Percentiles rank a stretch among this genome's conserved stretches.
phyloP scores from a whole-genome alignment of 805 yeast genomes.

The Nematodospora valgi region DNA sequence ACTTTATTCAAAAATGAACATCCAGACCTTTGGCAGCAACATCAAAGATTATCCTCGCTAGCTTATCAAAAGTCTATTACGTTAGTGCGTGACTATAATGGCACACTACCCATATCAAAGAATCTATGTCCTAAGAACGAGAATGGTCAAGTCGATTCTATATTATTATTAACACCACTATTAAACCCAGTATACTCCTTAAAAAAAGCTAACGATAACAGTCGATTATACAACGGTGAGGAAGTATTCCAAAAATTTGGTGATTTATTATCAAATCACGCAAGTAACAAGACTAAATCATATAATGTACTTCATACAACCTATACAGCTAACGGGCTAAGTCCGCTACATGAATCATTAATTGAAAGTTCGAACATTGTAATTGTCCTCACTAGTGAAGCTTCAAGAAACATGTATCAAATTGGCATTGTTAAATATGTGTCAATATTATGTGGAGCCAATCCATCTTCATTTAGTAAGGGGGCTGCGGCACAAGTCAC shows the following conservation, averaged over 20 bases:
- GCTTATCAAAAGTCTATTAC: constrained; percentile 54
- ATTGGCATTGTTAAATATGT: constrained; percentile 59
- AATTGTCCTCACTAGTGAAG: constrained; percentile 55
- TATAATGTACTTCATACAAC: constrained; percentile 55
- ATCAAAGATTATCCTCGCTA: constrained; percentile 38
- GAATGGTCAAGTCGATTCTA: constrained; percentile 21
- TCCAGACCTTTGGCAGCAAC: constrained; percentile 38
- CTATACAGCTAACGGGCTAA: constrained; percentile 55
- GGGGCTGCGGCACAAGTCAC: constrained; percentile 15
- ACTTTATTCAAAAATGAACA: constrained; percentile 22
- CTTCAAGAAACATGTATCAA: constrained; percentile 58
- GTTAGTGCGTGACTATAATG: constrained; percentile 50
- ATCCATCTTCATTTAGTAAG: constrained; percentile 26
- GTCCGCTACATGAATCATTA: constrained; percentile 51
- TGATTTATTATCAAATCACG: constrained; percentile 37
- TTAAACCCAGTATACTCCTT: constrained; percentile 33
- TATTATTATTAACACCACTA: constrained; percentile 36
- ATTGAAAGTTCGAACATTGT: constrained; percentile 51
- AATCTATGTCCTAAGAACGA: constrained; percentile 27
- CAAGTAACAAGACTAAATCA: constrained; percentile 19
- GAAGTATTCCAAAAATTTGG: constrained; percentile 55
- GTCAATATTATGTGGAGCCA: constrained; percentile 50
- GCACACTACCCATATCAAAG: constrained; percentile 46
- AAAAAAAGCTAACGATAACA: constrained; percentile 4
- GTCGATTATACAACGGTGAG: constrained; percentile 40